These are phyloP conservation scores for Vavraia culicis DNA, from an alignment of 371 early-diverging fungal species.

Conservation along the genomic window DNA sequence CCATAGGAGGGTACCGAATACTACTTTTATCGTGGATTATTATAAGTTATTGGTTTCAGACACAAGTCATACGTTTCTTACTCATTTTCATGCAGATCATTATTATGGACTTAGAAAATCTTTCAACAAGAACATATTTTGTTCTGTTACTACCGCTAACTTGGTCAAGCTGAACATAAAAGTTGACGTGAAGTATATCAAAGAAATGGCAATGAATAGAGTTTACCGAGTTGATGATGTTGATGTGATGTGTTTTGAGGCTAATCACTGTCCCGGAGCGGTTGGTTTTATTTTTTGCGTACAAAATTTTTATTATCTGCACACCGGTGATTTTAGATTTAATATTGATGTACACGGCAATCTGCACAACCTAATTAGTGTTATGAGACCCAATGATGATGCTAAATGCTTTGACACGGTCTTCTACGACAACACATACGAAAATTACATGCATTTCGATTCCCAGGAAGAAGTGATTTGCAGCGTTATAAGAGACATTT, in stretches of 20 bases:
- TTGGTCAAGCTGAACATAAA: slow-evolving; percentile 1
- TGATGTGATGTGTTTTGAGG: slow-evolving; percentile 11
- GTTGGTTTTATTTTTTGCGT: slow-evolving; percentile 13
- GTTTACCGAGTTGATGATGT: background rate
- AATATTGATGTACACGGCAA: background rate
- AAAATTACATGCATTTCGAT: background rate
- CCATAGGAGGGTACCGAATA: slow-evolving; percentile 5
- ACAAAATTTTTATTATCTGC: background rate
- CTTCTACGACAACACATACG: slow-evolving; percentile 20
- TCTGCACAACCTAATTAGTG: no score
- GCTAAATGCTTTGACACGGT: background rate
- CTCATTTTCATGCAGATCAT: slow-evolving; percentile 28
- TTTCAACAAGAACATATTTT: slow-evolving; percentile 4
- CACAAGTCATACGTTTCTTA: slow-evolving; percentile 9
- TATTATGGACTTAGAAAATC: slow-evolving; percentile 7
- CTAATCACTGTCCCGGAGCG: slow-evolving; percentile 23
- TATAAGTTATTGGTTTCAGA: background rate
- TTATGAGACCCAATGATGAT: no score
- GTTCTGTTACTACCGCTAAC: slow-evolving; percentile 18
- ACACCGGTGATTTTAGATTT: slow-evolving; percentile 25
- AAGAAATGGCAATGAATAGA: background rate
- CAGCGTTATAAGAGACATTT: slow-evolving; percentile 1
- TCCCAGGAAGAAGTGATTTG: slow-evolving; percentile 5
- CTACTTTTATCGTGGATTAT: slow-evolving; percentile 11
- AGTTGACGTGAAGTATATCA: background rate